Evolutionary conservation across 805 yeast species (phyloP).

Genomic region (Peterozyma xylosa): DNA sequence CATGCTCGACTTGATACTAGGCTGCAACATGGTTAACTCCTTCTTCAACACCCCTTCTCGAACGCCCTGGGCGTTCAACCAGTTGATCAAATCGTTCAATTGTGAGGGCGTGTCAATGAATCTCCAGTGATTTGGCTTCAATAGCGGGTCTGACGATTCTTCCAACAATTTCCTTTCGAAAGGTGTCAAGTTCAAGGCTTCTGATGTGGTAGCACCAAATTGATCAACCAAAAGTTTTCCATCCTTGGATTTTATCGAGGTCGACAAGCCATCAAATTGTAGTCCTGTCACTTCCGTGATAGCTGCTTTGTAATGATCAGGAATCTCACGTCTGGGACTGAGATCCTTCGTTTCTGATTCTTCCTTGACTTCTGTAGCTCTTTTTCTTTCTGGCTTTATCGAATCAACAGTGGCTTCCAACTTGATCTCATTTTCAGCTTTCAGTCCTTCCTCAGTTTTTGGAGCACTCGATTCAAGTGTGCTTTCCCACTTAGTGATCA

Average conservation of each 20-base stretch:
- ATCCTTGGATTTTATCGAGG: conserved; percentile 14
- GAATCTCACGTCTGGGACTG: background rate
- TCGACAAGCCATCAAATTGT: conserved; percentile 16
- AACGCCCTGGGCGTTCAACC: conserved; percentile 71
- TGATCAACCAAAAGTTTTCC: conserved; percentile 23
- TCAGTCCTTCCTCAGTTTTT: background rate
- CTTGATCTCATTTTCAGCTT: background rate
- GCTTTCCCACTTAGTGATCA: conserved; percentile 22
- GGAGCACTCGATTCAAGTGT: conserved; percentile 4
- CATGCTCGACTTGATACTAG: conserved; percentile 46
- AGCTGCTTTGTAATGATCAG: conserved; percentile 14
- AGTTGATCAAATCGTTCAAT: conserved; percentile 43
- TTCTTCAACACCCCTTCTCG: conserved; percentile 62
- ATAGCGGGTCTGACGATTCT: conserved; percentile 52
- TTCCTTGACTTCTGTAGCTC: background rate
- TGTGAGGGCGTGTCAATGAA: conserved; percentile 57
- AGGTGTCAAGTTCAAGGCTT: conserved; percentile 17
- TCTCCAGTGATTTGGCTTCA: conserved; percentile 58
- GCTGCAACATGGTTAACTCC: conserved; percentile 48
- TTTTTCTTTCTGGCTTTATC: background rate
- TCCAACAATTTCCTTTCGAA: conserved; percentile 59
- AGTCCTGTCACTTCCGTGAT: conserved; percentile 24
- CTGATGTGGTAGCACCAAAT: conserved; percentile 25
- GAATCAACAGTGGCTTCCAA: background rate
- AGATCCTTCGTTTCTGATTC: background rate